Evolutionary conservation across 352 stramenopile species (phyloP).

Genomic region (Globisporangium abappressorium): DNA sequence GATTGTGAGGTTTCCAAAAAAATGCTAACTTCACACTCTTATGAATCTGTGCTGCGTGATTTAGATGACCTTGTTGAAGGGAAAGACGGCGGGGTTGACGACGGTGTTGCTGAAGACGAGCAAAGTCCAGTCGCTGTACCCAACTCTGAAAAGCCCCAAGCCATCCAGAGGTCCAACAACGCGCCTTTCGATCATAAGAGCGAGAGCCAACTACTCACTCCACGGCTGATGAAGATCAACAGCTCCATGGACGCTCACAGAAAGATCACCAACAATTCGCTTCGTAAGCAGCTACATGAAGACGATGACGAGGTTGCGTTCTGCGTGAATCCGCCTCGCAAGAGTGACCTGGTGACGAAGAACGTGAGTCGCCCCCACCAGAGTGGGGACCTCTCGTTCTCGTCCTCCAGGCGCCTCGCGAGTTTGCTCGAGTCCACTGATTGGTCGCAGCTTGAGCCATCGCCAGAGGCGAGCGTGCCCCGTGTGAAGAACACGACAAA

Average conservation of each 20-base stretch:
- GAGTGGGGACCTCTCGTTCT: slow-evolving; percentile 21
- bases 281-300: background rate
- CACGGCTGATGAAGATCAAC: background rate
- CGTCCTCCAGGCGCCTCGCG: slow-evolving; percentile 45
- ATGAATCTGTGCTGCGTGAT: no score
- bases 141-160: background rate
- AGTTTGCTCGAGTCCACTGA: slow-evolving; percentile 68
- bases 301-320: slow-evolving; percentile 1
- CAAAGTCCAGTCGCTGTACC: background rate
- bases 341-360: background rate
- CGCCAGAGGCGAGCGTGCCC: background rate
- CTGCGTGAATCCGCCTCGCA: slow-evolving; percentile 4
- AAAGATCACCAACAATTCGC: background rate
- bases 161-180: background rate
- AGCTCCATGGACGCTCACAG: background rate
- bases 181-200: background rate
- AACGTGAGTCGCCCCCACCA: background rate
- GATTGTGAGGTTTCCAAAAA: background rate
- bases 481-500: background rate
- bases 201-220: background rate
- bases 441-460: slow-evolving; percentile 27
- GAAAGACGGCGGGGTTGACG: background rate
- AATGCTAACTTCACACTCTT: no score
- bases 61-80: slow-evolving; percentile 41
- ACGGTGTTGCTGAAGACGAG: background rate